These are phyloP conservation scores for Daldinia sp. DNA, from an alignment of 2,329 filamentous ascomycete genomes.

Conservation along the genomic window DNA sequence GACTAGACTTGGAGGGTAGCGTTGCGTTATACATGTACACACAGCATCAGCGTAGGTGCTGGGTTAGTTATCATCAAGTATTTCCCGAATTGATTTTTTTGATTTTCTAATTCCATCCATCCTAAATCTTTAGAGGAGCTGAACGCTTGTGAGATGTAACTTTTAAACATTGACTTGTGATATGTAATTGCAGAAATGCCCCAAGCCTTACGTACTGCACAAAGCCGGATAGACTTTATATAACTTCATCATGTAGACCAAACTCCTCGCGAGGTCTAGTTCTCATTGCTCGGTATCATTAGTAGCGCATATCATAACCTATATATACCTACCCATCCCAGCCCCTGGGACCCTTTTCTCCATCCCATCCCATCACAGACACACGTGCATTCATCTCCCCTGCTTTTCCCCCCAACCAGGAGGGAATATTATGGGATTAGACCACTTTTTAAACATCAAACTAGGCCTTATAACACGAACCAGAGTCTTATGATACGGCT, in stretches of 20 bases:
- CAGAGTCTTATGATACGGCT: not conserved
- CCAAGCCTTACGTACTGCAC: too few species aligned
- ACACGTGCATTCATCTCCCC: too few species aligned
- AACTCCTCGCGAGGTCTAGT: not conserved
- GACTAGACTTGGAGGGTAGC: not conserved
- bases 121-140: not conserved
- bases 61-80: not conserved
- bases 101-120: not conserved
- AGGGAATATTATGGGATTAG: too few species aligned
- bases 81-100: not conserved
- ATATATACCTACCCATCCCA: too few species aligned
- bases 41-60: not conserved
- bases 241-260: not conserved
- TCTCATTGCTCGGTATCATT: not conserved
- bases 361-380: too few species aligned
- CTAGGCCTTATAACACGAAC: not conserved
- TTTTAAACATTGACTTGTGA: too few species aligned
- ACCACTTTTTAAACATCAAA: not conserved
- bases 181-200: not conserved
- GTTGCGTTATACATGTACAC: not conserved
- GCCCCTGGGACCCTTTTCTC: too few species aligned
- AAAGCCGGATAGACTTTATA: not conserved
- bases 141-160: too few species aligned
- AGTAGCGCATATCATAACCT: not conserved
- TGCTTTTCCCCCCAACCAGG: too few species aligned